Percentiles rank a stretch among this genome's conserved stretches.
phyloP scores from a whole-genome alignment of 345 rosid genomes.

The Acer campestre region DNA sequence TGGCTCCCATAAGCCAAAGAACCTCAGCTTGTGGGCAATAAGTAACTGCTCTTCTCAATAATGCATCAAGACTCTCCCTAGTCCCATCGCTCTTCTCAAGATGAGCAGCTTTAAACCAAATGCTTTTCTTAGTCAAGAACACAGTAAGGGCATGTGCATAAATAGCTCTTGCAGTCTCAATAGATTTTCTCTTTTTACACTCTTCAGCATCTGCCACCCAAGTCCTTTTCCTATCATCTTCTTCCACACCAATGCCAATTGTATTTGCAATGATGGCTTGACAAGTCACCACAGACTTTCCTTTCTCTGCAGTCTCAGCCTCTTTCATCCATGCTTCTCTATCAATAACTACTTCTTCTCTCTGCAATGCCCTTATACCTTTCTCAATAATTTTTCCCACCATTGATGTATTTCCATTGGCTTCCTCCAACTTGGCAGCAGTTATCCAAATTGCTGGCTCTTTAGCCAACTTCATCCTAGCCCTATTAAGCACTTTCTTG shows the following conservation, averaged over 20 bases:
- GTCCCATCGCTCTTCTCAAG: slow-evolving; percentile 96
- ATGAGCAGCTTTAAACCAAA: slow-evolving; percentile 94
- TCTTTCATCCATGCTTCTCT: slow-evolving; percentile 94
- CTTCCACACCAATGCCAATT: slow-evolving; percentile 88
- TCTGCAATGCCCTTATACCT: slow-evolving; percentile 80
- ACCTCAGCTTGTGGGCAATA: slow-evolving; percentile 95
- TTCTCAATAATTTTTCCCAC: slow-evolving; percentile 91
- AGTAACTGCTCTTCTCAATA: slow-evolving; percentile 80
- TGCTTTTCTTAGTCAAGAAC: slow-evolving; percentile 91
- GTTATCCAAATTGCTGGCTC: slow-evolving; percentile 96
- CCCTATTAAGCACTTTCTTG: slow-evolving; percentile 74
- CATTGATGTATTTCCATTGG: slow-evolving; percentile 73
- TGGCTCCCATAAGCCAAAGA: slow-evolving; percentile 98
- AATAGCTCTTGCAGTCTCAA: slow-evolving; percentile 92
- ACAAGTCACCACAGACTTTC: slow-evolving; percentile 81
- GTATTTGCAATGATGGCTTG: slow-evolving; percentile 79
- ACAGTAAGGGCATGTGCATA: slow-evolving; percentile 83
- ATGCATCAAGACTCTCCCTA: slow-evolving; percentile 85
- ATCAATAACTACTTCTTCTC: slow-evolving; percentile 87
- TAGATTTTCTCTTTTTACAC: slow-evolving; percentile 86
- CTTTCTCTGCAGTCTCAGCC: slow-evolving; percentile 90
- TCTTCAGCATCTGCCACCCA: slow-evolving; percentile 99
- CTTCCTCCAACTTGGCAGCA: slow-evolving; percentile 96
- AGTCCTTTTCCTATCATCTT: slow-evolving; percentile 95
- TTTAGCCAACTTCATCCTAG: slow-evolving; percentile 70